phyloP scores from a whole-genome alignment of 176 grass and related monocot species.

The Carex parvula region DNA sequence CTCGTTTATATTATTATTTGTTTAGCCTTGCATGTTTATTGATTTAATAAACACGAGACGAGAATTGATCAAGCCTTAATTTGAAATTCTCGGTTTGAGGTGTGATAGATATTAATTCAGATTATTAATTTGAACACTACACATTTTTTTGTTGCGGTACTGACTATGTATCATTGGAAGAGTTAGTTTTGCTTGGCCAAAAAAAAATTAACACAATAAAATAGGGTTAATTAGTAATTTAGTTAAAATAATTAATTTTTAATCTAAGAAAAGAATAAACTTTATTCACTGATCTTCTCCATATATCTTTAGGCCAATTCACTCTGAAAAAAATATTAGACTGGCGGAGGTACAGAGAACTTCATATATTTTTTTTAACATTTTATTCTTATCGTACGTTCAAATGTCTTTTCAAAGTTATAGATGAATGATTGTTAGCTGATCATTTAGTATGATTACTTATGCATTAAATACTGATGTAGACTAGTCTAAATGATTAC shows the following conservation, averaged over 20 bases:
- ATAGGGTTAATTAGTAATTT: neutral
- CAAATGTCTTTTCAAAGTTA: conserved; percentile 13
- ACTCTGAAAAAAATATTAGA: neutral
- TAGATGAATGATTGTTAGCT: conserved; percentile 27
- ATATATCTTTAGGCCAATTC: neutral
- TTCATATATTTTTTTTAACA: neutral
- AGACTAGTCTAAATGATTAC: conserved; percentile 2
- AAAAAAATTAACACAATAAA: neutral
- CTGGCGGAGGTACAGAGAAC: neutral
- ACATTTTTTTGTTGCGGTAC: neutral
- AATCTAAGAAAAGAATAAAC: no score
- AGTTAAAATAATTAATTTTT: neutral
- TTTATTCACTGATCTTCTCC: no score
- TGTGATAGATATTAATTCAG: neutral
- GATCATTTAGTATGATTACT: conserved; percentile 25
- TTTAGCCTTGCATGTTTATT: no score
- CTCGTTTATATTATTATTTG: no score
- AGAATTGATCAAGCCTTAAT: no score
- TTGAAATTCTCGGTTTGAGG: no score
- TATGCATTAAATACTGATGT: conserved; percentile 7
- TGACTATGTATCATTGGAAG: neutral
- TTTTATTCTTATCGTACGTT: neutral
- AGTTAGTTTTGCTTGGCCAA: neutral
- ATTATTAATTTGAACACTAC: neutral
- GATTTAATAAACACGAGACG: no score